Evolutionary conservation across 179 eudicot genomes (phyloP).

Genomic region (Gypsophila paniculata): DNA sequence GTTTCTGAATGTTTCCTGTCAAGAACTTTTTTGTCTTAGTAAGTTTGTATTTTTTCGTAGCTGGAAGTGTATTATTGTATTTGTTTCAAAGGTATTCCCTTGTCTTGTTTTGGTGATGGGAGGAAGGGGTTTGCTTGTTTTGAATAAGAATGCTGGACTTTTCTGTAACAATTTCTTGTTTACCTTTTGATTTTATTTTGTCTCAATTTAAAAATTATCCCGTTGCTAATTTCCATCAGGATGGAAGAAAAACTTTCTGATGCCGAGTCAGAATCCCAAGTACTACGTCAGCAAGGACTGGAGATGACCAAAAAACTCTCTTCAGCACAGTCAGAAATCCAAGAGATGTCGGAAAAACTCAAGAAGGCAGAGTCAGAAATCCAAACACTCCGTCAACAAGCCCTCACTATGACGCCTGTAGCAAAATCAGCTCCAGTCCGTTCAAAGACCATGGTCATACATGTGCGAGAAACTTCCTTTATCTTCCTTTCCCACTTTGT

Average conservation of each 20-base stretch:
- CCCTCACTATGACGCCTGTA: slow-evolving; percentile 85
- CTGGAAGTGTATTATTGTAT: background rate
- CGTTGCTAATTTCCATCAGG: slow-evolving; percentile 34
- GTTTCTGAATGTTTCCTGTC: background rate
- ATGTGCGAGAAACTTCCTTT: slow-evolving; percentile 34
- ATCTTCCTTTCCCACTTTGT: background rate
- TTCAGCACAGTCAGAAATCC: slow-evolving; percentile 35
- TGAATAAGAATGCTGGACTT: background rate
- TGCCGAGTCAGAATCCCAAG: slow-evolving; percentile 89
- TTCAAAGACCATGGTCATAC: slow-evolving; percentile 64
- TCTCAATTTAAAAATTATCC: background rate
- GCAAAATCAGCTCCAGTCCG: slow-evolving; percentile 62
- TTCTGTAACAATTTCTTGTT: background rate
- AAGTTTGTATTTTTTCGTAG: background rate
- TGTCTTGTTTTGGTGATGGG: background rate
- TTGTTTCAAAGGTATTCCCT: background rate
- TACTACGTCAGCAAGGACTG: slow-evolving; percentile 91
- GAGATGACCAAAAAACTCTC: slow-evolving; percentile 41
- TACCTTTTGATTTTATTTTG: background rate
- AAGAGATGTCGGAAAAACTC: slow-evolving; percentile 57
- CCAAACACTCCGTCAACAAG: slow-evolving; percentile 96
- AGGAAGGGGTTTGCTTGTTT: background rate
- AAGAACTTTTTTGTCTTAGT: background rate
- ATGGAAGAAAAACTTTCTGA: slow-evolving; percentile 88
- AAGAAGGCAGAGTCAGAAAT: slow-evolving; percentile 88